Base-by-base conservation (phyloP, 1,139 yeast genomes). In the Scheffersomyces parashehatae region DNA sequence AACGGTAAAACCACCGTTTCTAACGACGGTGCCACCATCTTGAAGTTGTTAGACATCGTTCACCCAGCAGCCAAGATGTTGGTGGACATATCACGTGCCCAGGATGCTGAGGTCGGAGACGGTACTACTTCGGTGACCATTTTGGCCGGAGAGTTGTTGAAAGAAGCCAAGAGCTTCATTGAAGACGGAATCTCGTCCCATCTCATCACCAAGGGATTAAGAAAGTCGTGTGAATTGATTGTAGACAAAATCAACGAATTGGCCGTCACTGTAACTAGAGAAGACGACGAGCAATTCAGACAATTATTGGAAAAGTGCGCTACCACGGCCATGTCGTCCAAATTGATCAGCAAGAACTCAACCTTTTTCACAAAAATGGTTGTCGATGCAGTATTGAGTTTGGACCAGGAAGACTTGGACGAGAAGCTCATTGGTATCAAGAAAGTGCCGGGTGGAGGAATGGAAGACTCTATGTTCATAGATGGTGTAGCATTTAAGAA, bases 81-180 rank as follows among this genome's bases (percentile, higher is more conserved):
- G 53, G 99, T 93, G 42, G 99, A 93, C 64, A 88, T 93, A 47
- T 88, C 97, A 11, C 81, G 97, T 60, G 85, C 98, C 1, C 99
- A 93, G 69, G 99, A 93, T 67, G 97, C 97, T 16, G 99, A 93
- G 68, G 98, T 93, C 45, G 99, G 99, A 50, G 99, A 93, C 66
- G 99, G 99, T 53, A 93, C 99, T 35, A 93, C 99, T 0, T 85
- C 97, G 35, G 99, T 95, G 11, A 89, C 98, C 0, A 79, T 93
- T 38, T 69, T 93, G 52, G 98, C 99, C 1, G 97, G 98, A 44
- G 99, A 93, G 68, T 78, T 93, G 51, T 78, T 93, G 67, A 89
- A 89, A 62, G 98, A 93, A 65, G 83, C 95, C 54, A 90, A 89
- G 63, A 68, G 80, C 31, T 93, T 91, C 60, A 88, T 93, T 49